Conservation (phyloP, 768 basidiomycete genomes). For the Cubamyces lactineus region DNA sequence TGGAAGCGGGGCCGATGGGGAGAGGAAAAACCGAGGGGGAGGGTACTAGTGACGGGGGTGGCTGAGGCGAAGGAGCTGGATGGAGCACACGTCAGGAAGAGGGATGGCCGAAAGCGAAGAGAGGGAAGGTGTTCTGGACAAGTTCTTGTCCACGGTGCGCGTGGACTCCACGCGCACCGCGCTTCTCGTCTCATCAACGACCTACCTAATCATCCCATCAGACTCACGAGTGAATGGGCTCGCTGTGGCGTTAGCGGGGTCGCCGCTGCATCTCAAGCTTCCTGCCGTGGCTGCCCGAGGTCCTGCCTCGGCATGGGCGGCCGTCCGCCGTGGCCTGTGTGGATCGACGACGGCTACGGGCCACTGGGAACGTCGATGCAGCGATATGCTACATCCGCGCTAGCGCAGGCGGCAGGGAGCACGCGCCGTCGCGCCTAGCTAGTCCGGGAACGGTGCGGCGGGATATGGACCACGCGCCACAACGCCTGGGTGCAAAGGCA, state of each 20-base stretch:
- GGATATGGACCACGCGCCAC: conserved; percentile 7
- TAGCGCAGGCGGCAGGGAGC: neutral
- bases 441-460: neutral
- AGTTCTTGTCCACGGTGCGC: conserved; percentile 19
- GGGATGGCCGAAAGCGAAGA: conserved; percentile 10
- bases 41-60: conserved; percentile 11
- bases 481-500: conserved; percentile 8
- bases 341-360: conserved; percentile 2
- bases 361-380: too few relatives aligned
- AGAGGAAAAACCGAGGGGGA: neutral
- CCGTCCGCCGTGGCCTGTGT: neutral
- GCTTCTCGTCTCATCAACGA: conserved; percentile 28
- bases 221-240: conserved; percentile 20
- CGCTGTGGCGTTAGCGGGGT: conserved; percentile 25
- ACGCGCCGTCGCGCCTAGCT: too few relatives aligned
- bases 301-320: conserved; percentile 19
- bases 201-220: conserved; percentile 26
- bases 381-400: neutral
- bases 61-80: conserved; percentile 18
- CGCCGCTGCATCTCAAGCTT: conserved; percentile 14
- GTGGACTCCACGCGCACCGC: conserved; percentile 25
- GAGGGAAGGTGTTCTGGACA: neutral
- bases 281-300: conserved; percentile 24
- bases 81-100: conserved; percentile 22
- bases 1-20: neutral